Base-by-base conservation (phyloP, 1,284 basidiomycete genomes). In the Puccinia brachypodii region DNA sequence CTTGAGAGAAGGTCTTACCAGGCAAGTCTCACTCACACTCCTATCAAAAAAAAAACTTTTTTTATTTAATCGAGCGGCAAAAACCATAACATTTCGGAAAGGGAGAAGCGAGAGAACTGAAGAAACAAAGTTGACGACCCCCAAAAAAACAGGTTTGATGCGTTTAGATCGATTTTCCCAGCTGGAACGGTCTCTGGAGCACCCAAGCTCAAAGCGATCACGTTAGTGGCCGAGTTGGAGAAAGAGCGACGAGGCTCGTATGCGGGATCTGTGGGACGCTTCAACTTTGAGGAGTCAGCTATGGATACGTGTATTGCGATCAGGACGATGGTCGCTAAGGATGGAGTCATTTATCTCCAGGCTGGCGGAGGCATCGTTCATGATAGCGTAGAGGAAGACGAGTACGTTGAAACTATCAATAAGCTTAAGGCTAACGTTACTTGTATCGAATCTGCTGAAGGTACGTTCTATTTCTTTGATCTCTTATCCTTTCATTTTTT, bases 231-330 rank as follows among this genome's bases (percentile, higher is more conserved):
- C 16, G 91, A 91, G 25, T 88, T 98, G 66, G 97, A 99, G 87
- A 89, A 92, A 85, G 95, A 98, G 87, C 91, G 92, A 71, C 90
- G 97, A 50, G 96, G 96, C 33, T 93, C 98, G 8, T 99, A 99
- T 85, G 97, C 96, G 7, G 97, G 97, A 58, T 97, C 95, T 0
- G 95, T 99, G 22, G 97, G 97, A 19, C 91, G 95, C 76, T 98
- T 97, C 87, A 96, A 99, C 87, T 99, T 98, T 87, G 94, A 96
- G 40, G 89, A 91, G 42, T 93, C 96, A 85, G 93, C 94, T 86
- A 95, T 99, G 92, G 97, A 99, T 87, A 96, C 95, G 0, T 98
- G 96, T 87, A 99, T 99, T 84, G 97, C 97, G 9, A 99, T 99
- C 85, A 91, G 97, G 60, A 99, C 96, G 1, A 99, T 99, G 95